Evolutionary conservation across 257 asterid species (phyloP).

Genomic region (Oldenlandia corymbosa): DNA sequence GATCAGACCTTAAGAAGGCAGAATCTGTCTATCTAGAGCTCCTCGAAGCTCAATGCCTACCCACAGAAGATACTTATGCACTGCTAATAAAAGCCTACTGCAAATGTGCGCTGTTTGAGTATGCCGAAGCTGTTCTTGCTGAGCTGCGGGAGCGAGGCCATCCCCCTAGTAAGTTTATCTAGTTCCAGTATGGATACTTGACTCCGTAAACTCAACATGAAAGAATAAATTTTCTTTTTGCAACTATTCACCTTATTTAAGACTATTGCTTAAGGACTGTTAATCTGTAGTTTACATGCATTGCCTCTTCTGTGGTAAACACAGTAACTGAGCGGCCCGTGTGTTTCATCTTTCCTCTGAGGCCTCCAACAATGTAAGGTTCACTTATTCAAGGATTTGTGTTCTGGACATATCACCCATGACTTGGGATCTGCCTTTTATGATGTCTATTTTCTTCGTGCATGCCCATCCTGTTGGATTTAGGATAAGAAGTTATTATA

Average conservation of each 20-base stretch:
- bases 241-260: not conserved
- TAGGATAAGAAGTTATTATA: not conserved
- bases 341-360: not conserved
- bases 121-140: conserved; percentile 62
- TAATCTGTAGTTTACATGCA: not conserved
- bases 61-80: conserved; percentile 84
- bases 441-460: not conserved
- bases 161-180: conserved; percentile 45
- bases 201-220: not conserved
- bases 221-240: not conserved
- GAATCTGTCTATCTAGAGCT: conserved; percentile 62
- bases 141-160: conserved; percentile 58
- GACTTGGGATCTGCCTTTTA: not conserved
- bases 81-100: conserved; percentile 71
- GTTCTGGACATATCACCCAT: too few relatives aligned
- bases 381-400: not conserved
- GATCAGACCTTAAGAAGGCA: conserved; percentile 47
- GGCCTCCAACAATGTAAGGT: too few relatives aligned
- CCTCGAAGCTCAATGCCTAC: conserved; percentile 64
- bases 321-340: too few relatives aligned
- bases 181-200: not conserved
- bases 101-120: conserved; percentile 50
- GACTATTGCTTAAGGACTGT: not conserved
- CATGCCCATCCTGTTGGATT: not conserved
- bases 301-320: not conserved